Base-by-base conservation (phyloP, 768 basidiomycete species). In the Mycena metata region DNA sequence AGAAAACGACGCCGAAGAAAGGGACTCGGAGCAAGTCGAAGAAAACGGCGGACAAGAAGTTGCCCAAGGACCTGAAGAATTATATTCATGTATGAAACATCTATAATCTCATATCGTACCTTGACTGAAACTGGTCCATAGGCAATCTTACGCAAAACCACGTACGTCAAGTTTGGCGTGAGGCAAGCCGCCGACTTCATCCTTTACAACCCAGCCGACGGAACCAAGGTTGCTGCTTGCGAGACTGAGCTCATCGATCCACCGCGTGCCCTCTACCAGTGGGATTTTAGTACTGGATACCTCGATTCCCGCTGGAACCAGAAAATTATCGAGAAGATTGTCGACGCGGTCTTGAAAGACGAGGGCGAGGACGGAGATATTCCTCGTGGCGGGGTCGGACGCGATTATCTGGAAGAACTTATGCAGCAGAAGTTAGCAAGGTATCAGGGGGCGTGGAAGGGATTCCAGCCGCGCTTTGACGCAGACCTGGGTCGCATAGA, bases 231-330 rank as follows among this genome's bases (percentile, higher is more conserved):
- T 33, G 42, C 33, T 21, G 55, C 59, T 30, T 66, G 58, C 56
- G 55, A 61, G 49, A n/a, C 52, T 5, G 64, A 43, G 0, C 19
- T 55, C 26, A 41, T 13, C 24, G 56, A 58, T 63, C 60, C 64
- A 21, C 21, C 56, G 23, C 39, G 56, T 10, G 51, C 43, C 60
- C 46, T 39, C 49, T 65, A 47, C 43, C 64, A 62, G 59, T 66
- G 69, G 69, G 55, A 70, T 42, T 70, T 66, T 26, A 24, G 50
- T 24, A n/a, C 64, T 46, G 64, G 64, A 58, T 70, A 70, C 41
- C 36, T 10, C 17, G n/a, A 54, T 35, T 70, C 64, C 21, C 55
- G 64, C 26, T 66, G 64, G 64, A 70, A 70, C 60, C 60, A 66
- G 15, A 33, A 58, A 16, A 61, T 66, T 54, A 66, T 66, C 9